A percentile compares a stretch with the other conserved stretches of the same genome.
Evolutionary conservation across 2,329 filamentous ascomycete genomes (phyloP).

Genomic region (Paecilomyces sp.): DNA sequence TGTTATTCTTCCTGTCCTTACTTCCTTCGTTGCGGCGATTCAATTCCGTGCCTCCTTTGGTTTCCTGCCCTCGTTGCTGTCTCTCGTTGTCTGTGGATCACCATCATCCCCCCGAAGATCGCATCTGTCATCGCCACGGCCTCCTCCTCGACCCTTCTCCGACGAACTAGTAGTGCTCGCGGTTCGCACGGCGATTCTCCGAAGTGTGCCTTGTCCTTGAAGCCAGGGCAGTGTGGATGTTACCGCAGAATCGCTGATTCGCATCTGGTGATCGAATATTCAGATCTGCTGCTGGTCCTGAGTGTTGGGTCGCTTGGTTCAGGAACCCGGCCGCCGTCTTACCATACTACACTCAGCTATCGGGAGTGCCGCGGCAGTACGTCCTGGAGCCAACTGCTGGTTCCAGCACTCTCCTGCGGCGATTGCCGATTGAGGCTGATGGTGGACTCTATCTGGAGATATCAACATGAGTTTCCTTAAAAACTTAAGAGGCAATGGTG

Average conservation of each 20-base stretch:
- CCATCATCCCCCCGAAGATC: background rate
- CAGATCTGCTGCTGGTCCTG: background rate
- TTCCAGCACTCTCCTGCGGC: constrained; percentile 8
- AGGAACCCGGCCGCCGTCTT: background rate
- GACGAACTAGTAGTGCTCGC: background rate
- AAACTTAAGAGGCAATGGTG: constrained; percentile 32
- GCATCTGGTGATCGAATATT: background rate
- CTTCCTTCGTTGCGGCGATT: constrained; percentile 4
- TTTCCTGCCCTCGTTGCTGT: constrained; percentile 7
- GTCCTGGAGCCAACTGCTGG: constrained; percentile 7
- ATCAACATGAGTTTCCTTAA: constrained; percentile 35
- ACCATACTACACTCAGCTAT: constrained; percentile 1
- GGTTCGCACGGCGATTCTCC: background rate
- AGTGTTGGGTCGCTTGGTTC: background rate
- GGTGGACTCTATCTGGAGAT: constrained; percentile 11
- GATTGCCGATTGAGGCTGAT: constrained; percentile 21
- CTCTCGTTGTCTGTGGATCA: background rate
- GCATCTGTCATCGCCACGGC: background rate
- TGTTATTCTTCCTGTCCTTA: constrained; percentile 5
- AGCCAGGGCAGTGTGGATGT: background rate
- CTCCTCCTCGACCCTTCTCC: background rate
- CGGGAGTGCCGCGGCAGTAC: constrained; percentile 11
- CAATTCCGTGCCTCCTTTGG: constrained; percentile 11
- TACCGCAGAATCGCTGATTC: background rate
- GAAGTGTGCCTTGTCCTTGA: background rate